Conservation (phyloP, 2,329 filamentous ascomycete species). For the Plenodomus lindquistii region DNA sequence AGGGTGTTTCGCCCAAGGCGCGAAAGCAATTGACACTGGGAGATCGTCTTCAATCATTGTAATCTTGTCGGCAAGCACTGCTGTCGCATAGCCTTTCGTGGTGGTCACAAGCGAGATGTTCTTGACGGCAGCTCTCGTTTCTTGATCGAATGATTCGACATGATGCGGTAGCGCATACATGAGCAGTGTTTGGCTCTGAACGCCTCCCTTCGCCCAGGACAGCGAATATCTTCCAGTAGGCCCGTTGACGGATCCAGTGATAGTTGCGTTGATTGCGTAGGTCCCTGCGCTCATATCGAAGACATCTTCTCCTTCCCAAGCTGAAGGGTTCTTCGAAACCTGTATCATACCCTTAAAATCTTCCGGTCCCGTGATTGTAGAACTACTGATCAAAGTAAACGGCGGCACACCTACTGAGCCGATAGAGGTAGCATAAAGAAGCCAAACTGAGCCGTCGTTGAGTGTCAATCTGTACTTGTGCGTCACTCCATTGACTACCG, state of each 20-base stretch:
- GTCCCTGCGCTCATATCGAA: constrained; percentile 79
- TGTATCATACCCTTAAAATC: constrained; percentile 81
- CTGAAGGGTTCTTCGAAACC: constrained; percentile 73
- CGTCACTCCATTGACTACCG: constrained; percentile 45
- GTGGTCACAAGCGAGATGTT: constrained; percentile 73
- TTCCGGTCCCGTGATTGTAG: constrained; percentile 65
- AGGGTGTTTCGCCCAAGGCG: constrained; percentile 69
- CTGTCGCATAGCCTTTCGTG: constrained; percentile 81
- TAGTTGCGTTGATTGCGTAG: constrained; percentile 66
- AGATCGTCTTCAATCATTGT: constrained; percentile 74
- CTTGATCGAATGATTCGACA: constrained; percentile 69
- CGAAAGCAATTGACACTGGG: constrained; percentile 75
- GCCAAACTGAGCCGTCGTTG: constrained; percentile 70
- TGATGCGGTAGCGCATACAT: constrained; percentile 96
- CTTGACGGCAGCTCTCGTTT: constrained; percentile 54
- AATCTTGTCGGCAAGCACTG: constrained; percentile 57
- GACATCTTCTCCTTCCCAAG: constrained; percentile 61
- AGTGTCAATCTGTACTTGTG: constrained; percentile 25
- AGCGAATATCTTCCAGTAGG: constrained; percentile 72
- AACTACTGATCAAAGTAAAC: constrained; percentile 69
- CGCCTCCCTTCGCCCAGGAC: constrained; percentile 71
- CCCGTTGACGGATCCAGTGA: constrained; percentile 50
- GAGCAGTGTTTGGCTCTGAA: constrained; percentile 60
- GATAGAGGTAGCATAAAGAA: constrained; percentile 73
- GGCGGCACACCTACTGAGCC: constrained; percentile 62